These are phyloP conservation scores for Colletotrichum horii DNA, from an alignment of 2,329 filamentous ascomycete genomes.

Conservation along the genomic window DNA sequence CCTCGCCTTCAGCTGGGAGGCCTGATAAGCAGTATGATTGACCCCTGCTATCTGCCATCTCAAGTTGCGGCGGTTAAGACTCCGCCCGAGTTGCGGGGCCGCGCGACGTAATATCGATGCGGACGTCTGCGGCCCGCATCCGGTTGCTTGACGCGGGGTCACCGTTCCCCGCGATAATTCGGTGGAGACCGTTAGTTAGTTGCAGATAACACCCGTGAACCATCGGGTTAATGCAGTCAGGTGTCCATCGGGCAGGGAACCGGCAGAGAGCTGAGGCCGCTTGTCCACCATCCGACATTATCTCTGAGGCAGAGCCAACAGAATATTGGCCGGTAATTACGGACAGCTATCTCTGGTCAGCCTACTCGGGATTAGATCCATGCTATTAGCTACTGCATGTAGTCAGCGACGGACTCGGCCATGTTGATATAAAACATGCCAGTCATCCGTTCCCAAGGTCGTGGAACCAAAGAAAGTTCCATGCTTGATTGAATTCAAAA, in stretches of 20 bases:
- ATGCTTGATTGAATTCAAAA: not conserved
- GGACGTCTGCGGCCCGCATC: slow-evolving; percentile 4
- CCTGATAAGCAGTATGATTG: not conserved
- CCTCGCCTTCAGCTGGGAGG: not conserved
- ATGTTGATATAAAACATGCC: not conserved
- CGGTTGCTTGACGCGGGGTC: not conserved
- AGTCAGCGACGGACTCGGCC: not conserved
- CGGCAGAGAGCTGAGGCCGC: not conserved
- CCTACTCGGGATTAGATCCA: not conserved
- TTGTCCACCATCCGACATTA: not conserved
- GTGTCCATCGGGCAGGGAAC: not conserved
- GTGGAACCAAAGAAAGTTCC: not conserved
- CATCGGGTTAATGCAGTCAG: not conserved
- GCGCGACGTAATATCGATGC: not conserved
- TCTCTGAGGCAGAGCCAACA: not conserved
- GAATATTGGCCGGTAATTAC: not conserved
- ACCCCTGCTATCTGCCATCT: not conserved
- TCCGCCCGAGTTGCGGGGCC: not conserved
- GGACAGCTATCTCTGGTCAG: not conserved
- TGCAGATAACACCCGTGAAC: not conserved
- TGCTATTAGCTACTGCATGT: not conserved
- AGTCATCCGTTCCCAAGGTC: not conserved
- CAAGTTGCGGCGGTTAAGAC: not conserved
- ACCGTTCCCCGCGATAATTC: not conserved
- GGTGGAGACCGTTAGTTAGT: not conserved